Base-by-base conservation (phyloP, 106 monocot genomes). In the Vanilla planifolia region DNA sequence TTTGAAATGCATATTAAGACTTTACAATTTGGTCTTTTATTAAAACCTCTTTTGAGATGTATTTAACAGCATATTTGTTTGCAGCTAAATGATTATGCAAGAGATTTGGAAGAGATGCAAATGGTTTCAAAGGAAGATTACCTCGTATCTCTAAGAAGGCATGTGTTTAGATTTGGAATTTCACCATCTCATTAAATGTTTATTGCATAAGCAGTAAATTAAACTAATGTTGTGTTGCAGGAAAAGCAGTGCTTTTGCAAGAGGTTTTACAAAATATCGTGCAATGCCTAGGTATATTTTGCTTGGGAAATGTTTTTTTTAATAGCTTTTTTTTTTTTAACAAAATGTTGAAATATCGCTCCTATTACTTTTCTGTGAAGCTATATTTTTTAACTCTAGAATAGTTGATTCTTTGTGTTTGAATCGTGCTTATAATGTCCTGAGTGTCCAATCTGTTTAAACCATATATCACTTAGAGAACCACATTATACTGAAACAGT, bases 71-170 rank as follows among this genome's bases (percentile, higher is more conserved):
- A 24, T 55, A 44, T 51, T 19, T 33, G 42, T 51, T 16, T 73
- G 43, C 73, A 96, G 96, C 91, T 96, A 30, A 91, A 74, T 42
- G 96, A 96, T 55, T 96, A 96, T 79, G 71, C 87, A 30, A 87
- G 91, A 82, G 96, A 96, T 84, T 76, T 96, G 67, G 91, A 96
- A 72, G 90, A 96, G 74, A 96, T 96, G 96, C 87, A 96, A 43
- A 77, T 77, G 76, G 66, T 96, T 19, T 87, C 96, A 43, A 96
- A 91, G 57, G 96, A 96, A 72, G 96, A 96, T 8, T 91, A 91
- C 75, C 84, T 96, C 59, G 87, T 86, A 40, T 91, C 96, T 55
- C 87, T 96, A 56, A 91, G 96, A 87, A 96, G 96, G 96, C 63
- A 91, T 78, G 68, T 24, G 30, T 66, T 26, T 66, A 22, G 53